A percentile compares a stretch with the other conserved stretches of the same genome.
Evolutionary conservation across 768 basidiomycete genomes (phyloP).

Genomic region (Phaeolepiota aurea): DNA sequence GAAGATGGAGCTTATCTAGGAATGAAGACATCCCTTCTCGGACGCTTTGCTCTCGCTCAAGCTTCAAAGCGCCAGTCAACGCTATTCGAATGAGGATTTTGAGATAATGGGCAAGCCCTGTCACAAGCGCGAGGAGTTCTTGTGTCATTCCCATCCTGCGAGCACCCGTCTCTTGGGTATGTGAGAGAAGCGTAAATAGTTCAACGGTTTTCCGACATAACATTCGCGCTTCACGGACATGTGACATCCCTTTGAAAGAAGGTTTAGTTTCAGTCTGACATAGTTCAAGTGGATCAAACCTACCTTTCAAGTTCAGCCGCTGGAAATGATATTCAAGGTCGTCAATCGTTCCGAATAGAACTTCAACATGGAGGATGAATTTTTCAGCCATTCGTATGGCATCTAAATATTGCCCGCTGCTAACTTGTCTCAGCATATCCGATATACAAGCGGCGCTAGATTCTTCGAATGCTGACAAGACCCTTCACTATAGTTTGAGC

Average conservation of each 20-base stretch:
- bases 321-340: conserved; percentile 89
- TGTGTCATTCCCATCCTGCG: conserved; percentile 95
- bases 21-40: conserved; percentile 82
- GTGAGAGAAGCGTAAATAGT: conserved; percentile 91
- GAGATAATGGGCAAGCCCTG: conserved; percentile 97
- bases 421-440: conserved; percentile 97
- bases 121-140: conserved; percentile 93
- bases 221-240: conserved; percentile 96
- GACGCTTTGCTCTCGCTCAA: conserved; percentile 85
- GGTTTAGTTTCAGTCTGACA: neutral
- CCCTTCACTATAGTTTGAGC: conserved; percentile 34
- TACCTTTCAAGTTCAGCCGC: conserved; percentile 77
- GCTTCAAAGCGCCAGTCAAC: conserved; percentile 88
- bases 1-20: conserved; percentile 86
- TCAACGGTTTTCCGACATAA: conserved; percentile 98
- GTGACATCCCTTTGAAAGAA: conserved; percentile 86
- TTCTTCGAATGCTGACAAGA: conserved; percentile 96
- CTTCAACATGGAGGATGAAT: conserved; percentile 97
- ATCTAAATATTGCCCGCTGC: conserved; percentile 92
- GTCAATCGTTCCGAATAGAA: conserved; percentile 94
- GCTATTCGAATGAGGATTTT: conserved; percentile 99
- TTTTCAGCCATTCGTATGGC: conserved; percentile 98
- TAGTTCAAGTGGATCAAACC: neutral
- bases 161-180: conserved; percentile 88
- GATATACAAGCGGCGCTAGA: conserved; percentile 99